phyloP scores from a whole-genome alignment of 2,329 filamentous ascomycete species.

The Fusarium humuli region DNA sequence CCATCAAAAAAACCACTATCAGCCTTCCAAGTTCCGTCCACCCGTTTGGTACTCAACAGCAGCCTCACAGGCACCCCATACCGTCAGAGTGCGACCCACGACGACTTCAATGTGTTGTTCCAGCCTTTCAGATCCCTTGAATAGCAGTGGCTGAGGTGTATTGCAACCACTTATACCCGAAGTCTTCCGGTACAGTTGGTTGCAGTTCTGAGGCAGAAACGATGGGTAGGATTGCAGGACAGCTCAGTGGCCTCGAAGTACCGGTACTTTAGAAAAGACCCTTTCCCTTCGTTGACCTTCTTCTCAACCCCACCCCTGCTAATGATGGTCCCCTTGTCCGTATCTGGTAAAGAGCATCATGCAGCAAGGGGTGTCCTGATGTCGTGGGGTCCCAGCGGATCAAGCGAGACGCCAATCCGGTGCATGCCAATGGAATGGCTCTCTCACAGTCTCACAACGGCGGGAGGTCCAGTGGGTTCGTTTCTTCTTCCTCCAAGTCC shows the following conservation, averaged over 20 bases:
- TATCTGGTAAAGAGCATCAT: conserved; percentile 35
- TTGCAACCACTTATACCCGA: conserved; percentile 35
- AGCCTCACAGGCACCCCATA: conserved; percentile 37
- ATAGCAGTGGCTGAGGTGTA: conserved; percentile 13
- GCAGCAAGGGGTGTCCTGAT: conserved; percentile 40
- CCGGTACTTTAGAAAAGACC: conserved; percentile 40
- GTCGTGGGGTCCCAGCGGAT: conserved; percentile 46
- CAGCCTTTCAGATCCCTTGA: conserved; percentile 27
- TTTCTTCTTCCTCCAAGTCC: conserved; percentile 28
- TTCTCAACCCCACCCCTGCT: conserved; percentile 38
- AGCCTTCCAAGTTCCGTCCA: conserved; percentile 40
- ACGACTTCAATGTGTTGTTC: conserved; percentile 20
- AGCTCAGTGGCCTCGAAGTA: conserved; percentile 28
- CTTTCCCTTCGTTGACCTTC: conserved; percentile 38
- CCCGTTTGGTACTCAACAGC: conserved; percentile 47
- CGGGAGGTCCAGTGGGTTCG: conserved; percentile 30
- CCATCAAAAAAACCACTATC: conserved; percentile 43
- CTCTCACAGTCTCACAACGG: conserved; percentile 41
- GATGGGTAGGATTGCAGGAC: neutral
- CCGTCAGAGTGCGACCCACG: conserved; percentile 11
- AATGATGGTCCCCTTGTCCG: conserved; percentile 35
- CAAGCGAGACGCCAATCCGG: conserved; percentile 46
- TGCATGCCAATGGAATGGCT: conserved; percentile 43
- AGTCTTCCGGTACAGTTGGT: conserved; percentile 41
- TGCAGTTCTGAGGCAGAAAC: conserved; percentile 2